Evolutionary conservation across 2,329 filamentous ascomycete species (phyloP).

Genomic region (Cordyceps tenuipes): DNA sequence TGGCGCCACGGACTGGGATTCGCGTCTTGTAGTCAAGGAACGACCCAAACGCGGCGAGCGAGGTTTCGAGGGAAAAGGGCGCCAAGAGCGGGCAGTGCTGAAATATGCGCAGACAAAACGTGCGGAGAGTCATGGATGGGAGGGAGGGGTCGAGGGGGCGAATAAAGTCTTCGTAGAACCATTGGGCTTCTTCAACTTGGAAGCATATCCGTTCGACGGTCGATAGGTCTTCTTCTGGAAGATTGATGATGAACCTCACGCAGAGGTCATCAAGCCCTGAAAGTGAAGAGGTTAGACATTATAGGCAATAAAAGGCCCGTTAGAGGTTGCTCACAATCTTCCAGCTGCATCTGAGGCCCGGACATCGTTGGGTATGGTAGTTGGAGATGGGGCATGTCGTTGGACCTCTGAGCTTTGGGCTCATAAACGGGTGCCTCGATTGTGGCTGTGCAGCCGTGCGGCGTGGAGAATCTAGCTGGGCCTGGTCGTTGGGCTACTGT

Average conservation of each 20-base stretch:
- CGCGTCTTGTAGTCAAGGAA: slow-evolving; percentile 92
- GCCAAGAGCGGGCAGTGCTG: slow-evolving; percentile 87
- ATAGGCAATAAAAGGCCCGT: not conserved
- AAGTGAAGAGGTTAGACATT: slow-evolving; percentile 9
- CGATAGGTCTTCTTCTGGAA: slow-evolving; percentile 82
- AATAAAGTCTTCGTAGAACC: slow-evolving; percentile 99
- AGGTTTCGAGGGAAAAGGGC: slow-evolving; percentile 67
- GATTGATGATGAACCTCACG: slow-evolving; percentile 96
- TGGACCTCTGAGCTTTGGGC: slow-evolving; percentile 2
- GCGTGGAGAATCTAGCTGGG: not conserved
- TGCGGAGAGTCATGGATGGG: slow-evolving; percentile 75
- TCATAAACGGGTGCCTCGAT: not conserved
- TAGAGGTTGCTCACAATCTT: slow-evolving; percentile 60
- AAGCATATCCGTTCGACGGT: slow-evolving; percentile 94
- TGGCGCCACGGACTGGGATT: slow-evolving; percentile 88
- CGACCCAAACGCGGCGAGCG: slow-evolving; percentile 77
- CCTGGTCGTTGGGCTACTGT: not conserved
- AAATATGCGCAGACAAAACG: slow-evolving; percentile 85
- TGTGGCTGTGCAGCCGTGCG: slow-evolving; percentile 10
- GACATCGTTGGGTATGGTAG: slow-evolving; percentile 52
- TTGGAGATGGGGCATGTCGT: slow-evolving; percentile 3
- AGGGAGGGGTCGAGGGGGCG: slow-evolving; percentile 78
- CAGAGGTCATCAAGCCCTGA: slow-evolving; percentile 93
- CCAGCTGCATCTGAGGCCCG: slow-evolving; percentile 72
- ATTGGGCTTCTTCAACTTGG: slow-evolving; percentile 98